Base-by-base conservation (phyloP, 768 basidiomycete genomes). In the Galerina marginata region DNA sequence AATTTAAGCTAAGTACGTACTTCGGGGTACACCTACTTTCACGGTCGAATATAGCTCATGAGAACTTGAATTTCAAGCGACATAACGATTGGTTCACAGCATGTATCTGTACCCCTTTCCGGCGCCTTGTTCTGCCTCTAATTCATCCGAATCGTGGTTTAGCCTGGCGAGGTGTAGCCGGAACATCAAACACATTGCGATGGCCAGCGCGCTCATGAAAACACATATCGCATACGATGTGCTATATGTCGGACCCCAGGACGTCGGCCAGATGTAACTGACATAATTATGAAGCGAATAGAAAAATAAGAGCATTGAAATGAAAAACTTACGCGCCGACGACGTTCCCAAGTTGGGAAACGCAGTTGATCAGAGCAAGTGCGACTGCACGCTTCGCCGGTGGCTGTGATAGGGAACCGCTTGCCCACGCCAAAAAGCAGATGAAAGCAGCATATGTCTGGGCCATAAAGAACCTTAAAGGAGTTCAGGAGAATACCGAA, bases 311-410 rank as follows among this genome's bases (percentile, higher is more conserved):
- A 6, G 56, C 9, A 20, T 49, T 39, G 42, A 48, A n/a, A 49
- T 47, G 49, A 23, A 56, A 65, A 26, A 83, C 86, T 77, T 79
- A 95, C 79, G 92, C 88, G 62, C 94, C 94, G 44, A 87, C 76
- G 43, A 96, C 81, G 75, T 96, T 96, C 0, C 95, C 95, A 3
- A 92, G 79, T 68, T 92, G 88, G 9, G 89, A 89, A 68, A 93
- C 86, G 43, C 88, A 85, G 72, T 95, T 94, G 67, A 95, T 85
- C 61, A 92, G 75, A 1, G 93, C 94, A 49, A 96, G 79, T 11
- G 89, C 89, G n/a, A 95, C 89, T 2, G 94, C 91, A 4, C 94
- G 87, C 74, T 95, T 96, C n/a, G 89, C 86, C 4, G 92, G 82
- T 25, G 94, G 88, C n/a, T 86, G 71, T 6, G 79, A 70, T 15